These are phyloP conservation scores for Boletus sp. DNA, from an alignment of 768 basidiomycete species.

Conservation along the genomic window DNA sequence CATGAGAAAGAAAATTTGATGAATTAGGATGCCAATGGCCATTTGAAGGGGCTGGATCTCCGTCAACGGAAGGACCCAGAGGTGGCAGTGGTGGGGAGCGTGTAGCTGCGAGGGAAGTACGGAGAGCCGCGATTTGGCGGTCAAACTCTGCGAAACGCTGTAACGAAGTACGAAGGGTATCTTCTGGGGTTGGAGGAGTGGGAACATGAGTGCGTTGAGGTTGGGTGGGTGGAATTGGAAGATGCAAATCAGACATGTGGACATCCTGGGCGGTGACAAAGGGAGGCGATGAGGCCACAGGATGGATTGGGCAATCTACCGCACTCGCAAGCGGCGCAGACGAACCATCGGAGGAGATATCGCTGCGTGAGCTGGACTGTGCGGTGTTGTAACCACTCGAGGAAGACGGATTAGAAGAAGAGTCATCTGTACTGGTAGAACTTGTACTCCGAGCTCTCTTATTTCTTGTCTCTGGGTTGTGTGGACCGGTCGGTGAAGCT, in stretches of 20 bases:
- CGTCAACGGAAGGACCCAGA: conserved; percentile 18
- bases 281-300: conserved; percentile 31
- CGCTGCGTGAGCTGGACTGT: conserved; percentile 34
- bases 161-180: conserved; percentile 42
- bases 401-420: conserved; percentile 31
- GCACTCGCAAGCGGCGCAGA: conserved; percentile 10
- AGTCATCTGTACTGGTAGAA: conserved; percentile 38
- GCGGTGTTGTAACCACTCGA: conserved; percentile 37
- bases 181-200: conserved; percentile 26
- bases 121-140: conserved; percentile 47
- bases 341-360: conserved; percentile 21
- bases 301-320: conserved; percentile 18
- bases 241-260: conserved; percentile 44
- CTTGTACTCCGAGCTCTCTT: conserved; percentile 58
- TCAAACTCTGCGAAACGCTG: conserved; percentile 56
- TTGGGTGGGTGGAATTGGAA: conserved; percentile 21
- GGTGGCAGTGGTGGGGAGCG: conserved; percentile 28
- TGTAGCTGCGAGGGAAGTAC: conserved; percentile 35
- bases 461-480: conserved; percentile 47
- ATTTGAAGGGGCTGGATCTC: conserved; percentile 12
- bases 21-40: conserved; percentile 18
- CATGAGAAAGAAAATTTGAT: conserved; percentile 19
- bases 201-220: conserved; percentile 12
- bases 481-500: conserved; percentile 16
- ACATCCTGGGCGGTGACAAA: conserved; percentile 46